phyloP scores from a whole-genome alignment of 495 filamentous ascomycete species.

The Rhizodiscina lignyota region DNA sequence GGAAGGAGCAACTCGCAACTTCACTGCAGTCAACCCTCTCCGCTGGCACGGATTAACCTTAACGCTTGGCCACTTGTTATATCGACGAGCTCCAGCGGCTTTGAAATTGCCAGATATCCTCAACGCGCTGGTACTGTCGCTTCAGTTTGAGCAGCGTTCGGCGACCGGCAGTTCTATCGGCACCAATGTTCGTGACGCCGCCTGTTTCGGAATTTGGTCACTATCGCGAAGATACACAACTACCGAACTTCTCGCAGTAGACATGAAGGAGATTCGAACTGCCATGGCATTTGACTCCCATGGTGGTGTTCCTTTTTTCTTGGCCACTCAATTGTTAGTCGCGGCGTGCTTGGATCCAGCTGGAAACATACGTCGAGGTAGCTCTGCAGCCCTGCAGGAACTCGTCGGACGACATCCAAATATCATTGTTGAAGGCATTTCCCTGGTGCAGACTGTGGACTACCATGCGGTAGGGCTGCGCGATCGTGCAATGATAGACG shows the following conservation, averaged over 20 bases:
- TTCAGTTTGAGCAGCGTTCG: slow-evolving; percentile 73
- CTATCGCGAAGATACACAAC: slow-evolving; percentile 78
- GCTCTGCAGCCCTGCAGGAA: slow-evolving; percentile 88
- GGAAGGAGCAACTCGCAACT: slow-evolving; percentile 37
- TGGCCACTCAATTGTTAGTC: slow-evolving; percentile 64
- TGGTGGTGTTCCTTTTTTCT: slow-evolving; percentile 47
- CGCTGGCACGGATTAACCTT: slow-evolving; percentile 88
- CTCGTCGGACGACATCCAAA: slow-evolving; percentile 85
- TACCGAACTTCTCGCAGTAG: slow-evolving; percentile 49
- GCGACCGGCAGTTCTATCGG: slow-evolving; percentile 70
- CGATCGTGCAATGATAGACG: slow-evolving; percentile 61
- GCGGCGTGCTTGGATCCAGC: slow-evolving; percentile 76
- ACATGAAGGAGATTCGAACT: slow-evolving; percentile 11
- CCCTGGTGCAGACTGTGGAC: slow-evolving; percentile 74
- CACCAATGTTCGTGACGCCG: slow-evolving; percentile 87
- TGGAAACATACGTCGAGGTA: slow-evolving; percentile 81
- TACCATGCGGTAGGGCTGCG: slow-evolving; percentile 82
- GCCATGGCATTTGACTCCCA: slow-evolving; percentile 2
- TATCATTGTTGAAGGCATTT: slow-evolving; percentile 61
- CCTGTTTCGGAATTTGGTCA: slow-evolving; percentile 91
- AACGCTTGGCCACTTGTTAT: slow-evolving; percentile 70
- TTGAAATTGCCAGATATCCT: slow-evolving; percentile 52
- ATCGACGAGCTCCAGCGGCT: slow-evolving; percentile 54
- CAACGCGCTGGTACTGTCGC: slow-evolving; percentile 49
- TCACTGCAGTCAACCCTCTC: slow-evolving; percentile 57